A percentile compares a stretch with the other conserved stretches of the same genome.
phyloP scores from a whole-genome alignment of 164 flowering plant species.

The Berberis thunbergii region DNA sequence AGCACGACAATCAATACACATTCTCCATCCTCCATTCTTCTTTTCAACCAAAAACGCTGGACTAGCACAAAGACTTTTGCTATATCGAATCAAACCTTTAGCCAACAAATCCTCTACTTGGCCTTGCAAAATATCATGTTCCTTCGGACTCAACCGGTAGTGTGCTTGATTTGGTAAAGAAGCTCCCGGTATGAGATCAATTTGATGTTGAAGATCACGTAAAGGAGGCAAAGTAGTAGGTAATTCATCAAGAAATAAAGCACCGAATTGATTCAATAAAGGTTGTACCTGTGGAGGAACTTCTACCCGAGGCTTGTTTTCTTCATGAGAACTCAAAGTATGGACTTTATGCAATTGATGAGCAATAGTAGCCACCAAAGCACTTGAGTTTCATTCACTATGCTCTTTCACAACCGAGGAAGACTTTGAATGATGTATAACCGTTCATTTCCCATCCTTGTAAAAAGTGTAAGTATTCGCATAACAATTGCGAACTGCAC shows the following conservation, averaged over 20 bases:
- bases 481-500: background rate
- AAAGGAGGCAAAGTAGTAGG: background rate
- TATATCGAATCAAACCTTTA: background rate
- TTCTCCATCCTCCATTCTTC: background rate
- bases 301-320: background rate
- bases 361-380: background rate
- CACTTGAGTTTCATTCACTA: background rate
- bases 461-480: background rate
- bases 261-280: background rate
- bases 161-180: background rate
- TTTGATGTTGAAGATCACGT: slow-evolving; percentile 1
- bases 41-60: background rate
- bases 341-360: background rate
- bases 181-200: background rate
- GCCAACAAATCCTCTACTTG: background rate
- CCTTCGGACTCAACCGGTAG: slow-evolving; percentile 3
- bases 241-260: background rate
- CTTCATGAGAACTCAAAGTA: slow-evolving; percentile 1
- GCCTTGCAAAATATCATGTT: background rate
- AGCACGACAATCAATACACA: slow-evolving; percentile 1
- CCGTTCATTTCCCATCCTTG: background rate
- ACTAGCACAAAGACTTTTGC: slow-evolving; percentile 1
- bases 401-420: background rate
- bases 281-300: background rate
- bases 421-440: background rate